phyloP scores from a whole-genome alignment of 2,329 filamentous ascomycete genomes.

The Alternaria metachromatica region DNA sequence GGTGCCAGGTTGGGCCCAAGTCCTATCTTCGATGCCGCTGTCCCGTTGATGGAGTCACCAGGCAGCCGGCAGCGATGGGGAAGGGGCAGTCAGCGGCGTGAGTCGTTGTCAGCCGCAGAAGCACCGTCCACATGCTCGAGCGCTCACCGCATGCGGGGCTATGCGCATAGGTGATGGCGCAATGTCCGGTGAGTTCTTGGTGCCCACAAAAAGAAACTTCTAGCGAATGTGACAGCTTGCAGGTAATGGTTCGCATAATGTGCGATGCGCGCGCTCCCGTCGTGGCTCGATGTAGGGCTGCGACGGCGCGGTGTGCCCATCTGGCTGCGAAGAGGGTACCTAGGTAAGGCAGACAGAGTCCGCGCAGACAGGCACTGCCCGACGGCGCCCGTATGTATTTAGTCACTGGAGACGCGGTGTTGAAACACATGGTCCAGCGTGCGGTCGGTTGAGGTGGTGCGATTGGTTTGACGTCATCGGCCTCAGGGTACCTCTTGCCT shows the following conservation, averaged over 20 bases:
- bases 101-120: constrained; percentile 21
- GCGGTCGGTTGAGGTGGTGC: constrained; percentile 5
- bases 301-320: constrained; percentile 16
- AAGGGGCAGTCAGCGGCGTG: constrained; percentile 8
- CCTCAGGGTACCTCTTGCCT: constrained; percentile 3
- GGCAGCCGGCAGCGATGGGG: constrained; percentile 8
- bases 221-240: constrained; percentile 10
- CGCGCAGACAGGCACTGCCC: constrained; percentile 2
- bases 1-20: not conserved
- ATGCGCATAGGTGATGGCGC: constrained; percentile 16
- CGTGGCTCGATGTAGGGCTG: constrained; percentile 9
- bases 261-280: constrained; percentile 10
- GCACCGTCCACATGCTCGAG: constrained; percentile 15
- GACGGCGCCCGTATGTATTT: not conserved
- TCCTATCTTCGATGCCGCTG: not conserved
- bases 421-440: not conserved
- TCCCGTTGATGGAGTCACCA: constrained; percentile 7
- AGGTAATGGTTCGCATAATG: constrained; percentile 24
- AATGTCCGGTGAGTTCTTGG: constrained; percentile 16
- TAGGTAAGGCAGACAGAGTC: constrained; percentile 7
- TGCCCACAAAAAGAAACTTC: constrained; percentile 11
- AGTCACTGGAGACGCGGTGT: not conserved
- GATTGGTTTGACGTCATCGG: constrained; percentile 8
- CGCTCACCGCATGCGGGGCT: constrained; percentile 23
- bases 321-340: not conserved